Conservation (phyloP, 257 asterid species). For the Linaria vulgaris region DNA sequence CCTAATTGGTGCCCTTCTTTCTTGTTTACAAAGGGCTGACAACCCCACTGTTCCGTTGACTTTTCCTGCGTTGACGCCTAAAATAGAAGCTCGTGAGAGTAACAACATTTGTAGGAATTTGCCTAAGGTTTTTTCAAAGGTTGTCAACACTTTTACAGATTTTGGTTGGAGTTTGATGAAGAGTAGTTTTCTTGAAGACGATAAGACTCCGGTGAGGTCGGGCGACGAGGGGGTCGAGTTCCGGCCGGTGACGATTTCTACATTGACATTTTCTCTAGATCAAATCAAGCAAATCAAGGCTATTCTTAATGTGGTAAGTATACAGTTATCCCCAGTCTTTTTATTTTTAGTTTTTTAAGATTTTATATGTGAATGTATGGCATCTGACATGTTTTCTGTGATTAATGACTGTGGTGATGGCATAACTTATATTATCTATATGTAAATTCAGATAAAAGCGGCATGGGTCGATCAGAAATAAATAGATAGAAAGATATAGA, state of each 20-base stretch:
- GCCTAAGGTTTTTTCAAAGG: neutral
- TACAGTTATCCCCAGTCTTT: neutral
- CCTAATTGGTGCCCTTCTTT: slow-evolving; percentile 42
- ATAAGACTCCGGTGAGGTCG: slow-evolving; percentile 29
- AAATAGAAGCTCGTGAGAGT: neutral
- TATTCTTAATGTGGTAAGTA: slow-evolving; percentile 26
- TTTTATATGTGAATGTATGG: too few relatives aligned
- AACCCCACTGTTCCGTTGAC: slow-evolving; percentile 35
- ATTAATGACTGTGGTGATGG: too few relatives aligned
- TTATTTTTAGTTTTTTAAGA: too few relatives aligned
- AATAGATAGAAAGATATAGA: too few relatives aligned
- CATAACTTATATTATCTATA: too few relatives aligned
- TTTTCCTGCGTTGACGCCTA: slow-evolving; percentile 27
- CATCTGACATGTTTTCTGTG: too few relatives aligned
- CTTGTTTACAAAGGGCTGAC: slow-evolving; percentile 35
- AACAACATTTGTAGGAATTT: neutral
- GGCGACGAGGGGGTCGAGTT: slow-evolving; percentile 36
- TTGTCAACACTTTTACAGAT: slow-evolving; percentile 25
- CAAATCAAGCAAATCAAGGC: slow-evolving; percentile 35
- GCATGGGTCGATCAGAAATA: too few relatives aligned
- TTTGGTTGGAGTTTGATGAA: slow-evolving; percentile 36
- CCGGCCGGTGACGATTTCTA: slow-evolving; percentile 14
- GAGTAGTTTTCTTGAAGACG: slow-evolving; percentile 31
- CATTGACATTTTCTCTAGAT: slow-evolving; percentile 27
- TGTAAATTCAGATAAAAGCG: too few relatives aligned